Evolutionary conservation across 129 eudicot species (phyloP).

Genomic region (Scalesia atractyloides): DNA sequence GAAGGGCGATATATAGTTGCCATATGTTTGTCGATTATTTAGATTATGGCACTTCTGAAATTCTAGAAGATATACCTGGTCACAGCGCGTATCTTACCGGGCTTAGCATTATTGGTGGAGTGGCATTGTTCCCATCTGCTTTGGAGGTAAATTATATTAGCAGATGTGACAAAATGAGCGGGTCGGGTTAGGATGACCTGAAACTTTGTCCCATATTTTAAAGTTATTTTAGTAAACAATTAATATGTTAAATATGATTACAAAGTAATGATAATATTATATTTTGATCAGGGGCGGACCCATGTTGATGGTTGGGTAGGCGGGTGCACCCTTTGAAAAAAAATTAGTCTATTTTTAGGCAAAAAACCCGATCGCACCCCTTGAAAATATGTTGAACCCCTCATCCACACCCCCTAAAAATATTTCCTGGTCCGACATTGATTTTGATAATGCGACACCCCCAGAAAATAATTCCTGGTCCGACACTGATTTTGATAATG

Average conservation of each 20-base stretch:
- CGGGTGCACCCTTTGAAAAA: too few species aligned
- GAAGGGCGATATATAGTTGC: slow-evolving; percentile 84
- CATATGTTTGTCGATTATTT: slow-evolving; percentile 54
- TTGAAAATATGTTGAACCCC: too few species aligned
- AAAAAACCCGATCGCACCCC: too few species aligned
- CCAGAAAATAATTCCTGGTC: too few species aligned
- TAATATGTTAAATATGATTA: not conserved
- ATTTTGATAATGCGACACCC: too few species aligned
- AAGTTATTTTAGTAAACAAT: not conserved
- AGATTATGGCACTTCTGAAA: slow-evolving; percentile 78
- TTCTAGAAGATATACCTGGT: slow-evolving; percentile 83
- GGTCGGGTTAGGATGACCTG: slow-evolving; percentile 6
- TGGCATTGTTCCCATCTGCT: slow-evolving; percentile 88
- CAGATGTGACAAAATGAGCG: slow-evolving; percentile 2
- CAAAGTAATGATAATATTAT: not conserved
- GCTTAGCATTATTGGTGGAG: slow-evolving; percentile 96
- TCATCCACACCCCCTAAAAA: too few species aligned
- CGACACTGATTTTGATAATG: too few species aligned
- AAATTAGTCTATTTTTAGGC: too few species aligned
- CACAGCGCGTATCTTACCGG: slow-evolving; percentile 85
- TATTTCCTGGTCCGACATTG: too few species aligned
- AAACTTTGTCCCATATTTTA: not conserved
- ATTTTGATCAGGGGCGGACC: too few species aligned
- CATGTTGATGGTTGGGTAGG: too few species aligned
- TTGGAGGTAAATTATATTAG: slow-evolving; percentile 66